phyloP scores from a whole-genome alignment of 1,284 basidiomycete genomes.

The Cutaneotrichosporon cutaneum region DNA sequence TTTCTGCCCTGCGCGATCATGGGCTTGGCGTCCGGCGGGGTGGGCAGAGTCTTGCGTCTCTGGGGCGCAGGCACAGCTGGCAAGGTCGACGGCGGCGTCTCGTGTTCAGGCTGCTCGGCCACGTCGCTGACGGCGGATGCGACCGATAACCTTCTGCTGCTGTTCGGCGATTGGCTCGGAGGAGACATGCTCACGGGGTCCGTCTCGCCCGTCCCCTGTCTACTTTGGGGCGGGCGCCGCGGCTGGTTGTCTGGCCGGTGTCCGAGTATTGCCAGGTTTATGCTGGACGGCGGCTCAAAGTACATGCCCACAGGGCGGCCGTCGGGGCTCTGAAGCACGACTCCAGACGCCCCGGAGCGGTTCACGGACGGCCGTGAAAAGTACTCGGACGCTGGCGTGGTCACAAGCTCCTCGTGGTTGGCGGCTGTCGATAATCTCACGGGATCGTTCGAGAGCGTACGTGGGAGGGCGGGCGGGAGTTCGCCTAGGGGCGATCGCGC shows the following conservation, averaged over 20 bases:
- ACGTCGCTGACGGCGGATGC: slow-evolving; percentile 22
- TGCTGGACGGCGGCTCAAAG: slow-evolving; percentile 69
- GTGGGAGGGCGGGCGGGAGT: slow-evolving; percentile 30
- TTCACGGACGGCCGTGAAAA: slow-evolving; percentile 70
- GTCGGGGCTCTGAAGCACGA: slow-evolving; percentile 88
- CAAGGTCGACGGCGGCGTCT: not conserved
- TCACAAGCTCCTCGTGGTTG: slow-evolving; percentile 62
- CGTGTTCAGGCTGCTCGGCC: not conserved
- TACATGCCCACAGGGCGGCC: slow-evolving; percentile 91
- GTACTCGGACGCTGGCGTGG: slow-evolving; percentile 79
- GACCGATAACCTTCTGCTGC: slow-evolving; percentile 30
- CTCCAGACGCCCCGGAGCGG: slow-evolving; percentile 74
- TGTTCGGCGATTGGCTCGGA: slow-evolving; percentile 18
- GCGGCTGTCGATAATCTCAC: slow-evolving; percentile 41
- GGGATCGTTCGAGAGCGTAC: slow-evolving; percentile 20
- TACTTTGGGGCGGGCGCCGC: slow-evolving; percentile 22
- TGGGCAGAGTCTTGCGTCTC: slow-evolving; percentile 36
- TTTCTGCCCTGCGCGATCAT: slow-evolving; percentile 40
- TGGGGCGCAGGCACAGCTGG: not conserved
- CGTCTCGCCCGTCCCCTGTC: slow-evolving; percentile 28
- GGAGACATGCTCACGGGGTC: slow-evolving; percentile 13
- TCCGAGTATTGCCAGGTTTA: slow-evolving; percentile 9
- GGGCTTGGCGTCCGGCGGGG: slow-evolving; percentile 28
- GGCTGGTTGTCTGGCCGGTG: not conserved
- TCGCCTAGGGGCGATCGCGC: slow-evolving; percentile 41